Conservation (phyloP, 352 stramenopile genomes). For the Pythium grandisporangium region DNA sequence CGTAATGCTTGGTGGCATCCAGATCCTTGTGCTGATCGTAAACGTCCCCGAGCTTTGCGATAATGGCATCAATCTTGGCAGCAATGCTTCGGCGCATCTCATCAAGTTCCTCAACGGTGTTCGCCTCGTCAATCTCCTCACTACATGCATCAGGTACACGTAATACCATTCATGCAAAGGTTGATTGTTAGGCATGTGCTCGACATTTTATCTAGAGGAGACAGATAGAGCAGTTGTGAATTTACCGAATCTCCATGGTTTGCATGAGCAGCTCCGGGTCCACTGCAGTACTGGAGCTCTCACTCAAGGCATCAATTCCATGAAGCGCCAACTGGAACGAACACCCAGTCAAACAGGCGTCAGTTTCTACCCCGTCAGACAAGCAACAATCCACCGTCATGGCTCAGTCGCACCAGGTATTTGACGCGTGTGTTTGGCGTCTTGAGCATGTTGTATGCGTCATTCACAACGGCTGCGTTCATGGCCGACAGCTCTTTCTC, state of each 20-base stretch:
- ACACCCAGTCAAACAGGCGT: background rate
- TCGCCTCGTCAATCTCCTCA: conserved; percentile 63
- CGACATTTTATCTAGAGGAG: no score
- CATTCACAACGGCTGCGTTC: conserved; percentile 76
- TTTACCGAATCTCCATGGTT: conserved; percentile 79
- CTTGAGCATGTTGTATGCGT: conserved; percentile 85
- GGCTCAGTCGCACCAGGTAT: conserved; percentile 80
- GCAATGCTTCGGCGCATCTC: conserved; percentile 52
- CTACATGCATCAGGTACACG: conserved; percentile 16
- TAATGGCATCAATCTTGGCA: conserved; percentile 59
- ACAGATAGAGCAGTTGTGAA: background rate
- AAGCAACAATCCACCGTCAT: no score
- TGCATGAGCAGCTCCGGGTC: conserved; percentile 72
- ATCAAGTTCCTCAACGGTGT: conserved; percentile 33
- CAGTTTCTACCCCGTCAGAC: background rate
- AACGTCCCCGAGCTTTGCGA: conserved; percentile 59
- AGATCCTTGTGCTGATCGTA: conserved; percentile 73
- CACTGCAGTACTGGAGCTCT: conserved; percentile 65
- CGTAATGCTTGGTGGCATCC: conserved; percentile 57
- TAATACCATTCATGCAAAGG: background rate
- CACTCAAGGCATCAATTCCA: conserved; percentile 70
- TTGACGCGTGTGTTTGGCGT: conserved; percentile 78
- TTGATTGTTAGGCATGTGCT: background rate
- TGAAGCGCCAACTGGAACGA: conserved; percentile 50
- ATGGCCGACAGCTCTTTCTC: conserved; percentile 71